Evolutionary conservation across 208 protist species (phyloP).

Genomic region (Trypanosoma melophagium): DNA sequence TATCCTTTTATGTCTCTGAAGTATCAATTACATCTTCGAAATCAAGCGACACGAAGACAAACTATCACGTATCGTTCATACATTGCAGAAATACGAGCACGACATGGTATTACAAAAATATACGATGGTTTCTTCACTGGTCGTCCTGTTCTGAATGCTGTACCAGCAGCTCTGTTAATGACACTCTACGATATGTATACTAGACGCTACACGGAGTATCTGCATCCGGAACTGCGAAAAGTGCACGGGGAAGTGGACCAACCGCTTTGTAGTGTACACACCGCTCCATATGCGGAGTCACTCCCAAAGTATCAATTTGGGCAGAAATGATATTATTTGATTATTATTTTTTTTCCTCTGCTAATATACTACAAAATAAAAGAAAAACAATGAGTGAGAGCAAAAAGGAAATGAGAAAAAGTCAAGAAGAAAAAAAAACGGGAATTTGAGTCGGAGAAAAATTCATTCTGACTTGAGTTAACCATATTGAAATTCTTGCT

Average conservation of each 20-base stretch:
- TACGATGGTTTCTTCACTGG: constrained; percentile 83
- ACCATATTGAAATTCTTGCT: too few species aligned
- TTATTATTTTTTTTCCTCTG: background rate
- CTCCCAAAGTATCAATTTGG: constrained; percentile 61
- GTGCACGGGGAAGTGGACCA: constrained; percentile 40
- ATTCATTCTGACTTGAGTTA: too few species aligned
- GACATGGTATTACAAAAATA: constrained; percentile 74
- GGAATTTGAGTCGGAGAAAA: too few species aligned
- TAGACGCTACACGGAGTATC: constrained; percentile 64
- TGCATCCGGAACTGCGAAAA: constrained; percentile 47
- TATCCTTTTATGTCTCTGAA: constrained; percentile 73
- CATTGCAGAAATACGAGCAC: constrained; percentile 52
- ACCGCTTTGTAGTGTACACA: constrained; percentile 37
- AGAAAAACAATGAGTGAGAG: too few species aligned
- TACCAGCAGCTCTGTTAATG: constrained; percentile 70
- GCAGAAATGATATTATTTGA: constrained; percentile 12
- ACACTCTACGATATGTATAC: constrained; percentile 56
- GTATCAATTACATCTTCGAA: constrained; percentile 62
- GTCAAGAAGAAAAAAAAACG: too few species aligned
- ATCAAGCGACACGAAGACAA: constrained; percentile 30
- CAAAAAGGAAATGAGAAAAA: too few species aligned
- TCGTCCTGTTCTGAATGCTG: constrained; percentile 63
- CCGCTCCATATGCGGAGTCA: constrained; percentile 27
- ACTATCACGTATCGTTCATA: constrained; percentile 58
- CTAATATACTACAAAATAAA: background rate